These are phyloP conservation scores for Colletotrichum lentis DNA, from an alignment of 2,329 filamentous ascomycete species.

Conservation along the genomic window DNA sequence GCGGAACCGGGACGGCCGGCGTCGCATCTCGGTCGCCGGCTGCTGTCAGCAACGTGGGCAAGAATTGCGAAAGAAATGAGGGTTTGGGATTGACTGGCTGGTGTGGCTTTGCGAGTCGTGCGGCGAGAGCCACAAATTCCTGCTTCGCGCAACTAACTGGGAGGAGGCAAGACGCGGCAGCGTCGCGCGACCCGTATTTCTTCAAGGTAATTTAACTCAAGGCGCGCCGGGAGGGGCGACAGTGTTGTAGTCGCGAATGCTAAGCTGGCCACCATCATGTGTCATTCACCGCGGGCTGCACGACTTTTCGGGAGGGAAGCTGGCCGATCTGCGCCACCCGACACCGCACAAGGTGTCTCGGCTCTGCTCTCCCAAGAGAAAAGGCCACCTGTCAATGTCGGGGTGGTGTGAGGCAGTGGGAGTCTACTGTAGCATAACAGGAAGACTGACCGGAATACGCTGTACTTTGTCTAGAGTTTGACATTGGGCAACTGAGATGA, in stretches of 20 bases:
- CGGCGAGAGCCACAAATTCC: conserved; percentile 35
- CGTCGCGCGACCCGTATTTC: conserved; percentile 26
- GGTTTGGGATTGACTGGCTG: conserved; percentile 33
- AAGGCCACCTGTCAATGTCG: conserved; percentile 24
- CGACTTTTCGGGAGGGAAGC: not conserved
- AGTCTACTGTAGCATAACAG: not conserved
- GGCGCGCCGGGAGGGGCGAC: conserved; percentile 29
- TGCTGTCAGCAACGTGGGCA: conserved; percentile 25
- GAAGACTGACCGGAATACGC: not conserved
- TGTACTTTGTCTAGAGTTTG: conserved; percentile 26
- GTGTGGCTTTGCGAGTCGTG: conserved; percentile 32
- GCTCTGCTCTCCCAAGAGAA: conserved; percentile 4
- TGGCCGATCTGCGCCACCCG: conserved; percentile 1
- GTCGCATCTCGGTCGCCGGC: conserved; percentile 9
- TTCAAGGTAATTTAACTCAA: conserved; percentile 26
- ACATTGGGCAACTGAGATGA: conserved; percentile 27
- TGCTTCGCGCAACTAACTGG: conserved; percentile 22
- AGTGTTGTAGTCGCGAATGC: conserved; percentile 16
- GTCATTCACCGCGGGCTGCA: conserved; percentile 22
- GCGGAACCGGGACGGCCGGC: conserved; percentile 21
- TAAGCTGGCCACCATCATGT: conserved; percentile 17
- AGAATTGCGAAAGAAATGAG: conserved; percentile 34
- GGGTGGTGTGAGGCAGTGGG: conserved; percentile 14
- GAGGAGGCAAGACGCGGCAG: conserved; percentile 25
- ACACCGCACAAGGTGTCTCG: not conserved